Evolutionary conservation across 176 grass and related monocot species (phyloP), one percentile per base, ranked within the genome.

Genomic region (Themeda triandra): DNA sequence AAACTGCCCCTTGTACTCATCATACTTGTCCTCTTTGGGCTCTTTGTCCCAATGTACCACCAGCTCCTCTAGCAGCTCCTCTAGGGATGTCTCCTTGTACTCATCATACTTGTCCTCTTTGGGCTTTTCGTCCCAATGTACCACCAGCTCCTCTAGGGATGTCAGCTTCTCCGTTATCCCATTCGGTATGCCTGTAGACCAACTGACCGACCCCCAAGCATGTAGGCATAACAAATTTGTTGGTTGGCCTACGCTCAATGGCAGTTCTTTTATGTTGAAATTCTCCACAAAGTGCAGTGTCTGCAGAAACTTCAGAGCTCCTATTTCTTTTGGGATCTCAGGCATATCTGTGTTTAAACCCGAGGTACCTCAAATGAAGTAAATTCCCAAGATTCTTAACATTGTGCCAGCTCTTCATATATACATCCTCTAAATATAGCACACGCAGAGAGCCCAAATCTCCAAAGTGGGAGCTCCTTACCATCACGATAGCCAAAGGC

Each of bases 171-270:
- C 0, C 2, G 73, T 13, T 18, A 76, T 27, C 12, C 4, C 45
- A 2, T 56, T 17, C 0, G 75, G 35, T 0, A 69, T 1, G 1
- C 24, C 13, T 14, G 11, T 35, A 0, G 0, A 1, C 14, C 14
- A 49, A 17, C 4, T 0, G 0, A 2, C 5, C 48, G 5, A 18
- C 48, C 49, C 18, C 1, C 1, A 0, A 10, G 2, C 23, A 14
- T 1, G 1, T 65, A 84, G 46, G 33, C 73, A 77, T 0, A 56
- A 6, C 51, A 56, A 3, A 21, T 56, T 21, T 23, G 2, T 56
- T 56, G 23, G 19, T 15, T 23, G 18, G 51, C 19, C 51, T 56
- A 56, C 0, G 6, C 19, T 56, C 19, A 0, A 10, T 56, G 51
- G 51, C 19, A 56, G 51, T 53, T 53, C 18, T 21, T 53, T 5